Conservation (phyloP, 2,329 filamentous ascomycete species). For the Nectriaceae sp. region DNA sequence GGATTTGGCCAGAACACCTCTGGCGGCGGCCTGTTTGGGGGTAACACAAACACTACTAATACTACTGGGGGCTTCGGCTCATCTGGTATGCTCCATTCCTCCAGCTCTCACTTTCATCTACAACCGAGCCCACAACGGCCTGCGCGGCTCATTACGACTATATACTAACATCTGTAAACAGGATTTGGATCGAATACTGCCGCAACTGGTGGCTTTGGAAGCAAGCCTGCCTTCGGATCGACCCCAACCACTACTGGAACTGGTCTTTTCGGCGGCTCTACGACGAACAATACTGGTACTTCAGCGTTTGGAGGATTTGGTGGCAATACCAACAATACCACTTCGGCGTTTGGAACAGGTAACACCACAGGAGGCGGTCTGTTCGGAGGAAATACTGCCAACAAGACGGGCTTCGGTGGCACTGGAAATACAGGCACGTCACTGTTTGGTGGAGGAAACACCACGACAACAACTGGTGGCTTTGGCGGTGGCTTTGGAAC, state of each 20-base stretch:
- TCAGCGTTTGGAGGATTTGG: conserved; percentile 46
- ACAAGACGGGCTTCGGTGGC: conserved; percentile 54
- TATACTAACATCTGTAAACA: conserved; percentile 28
- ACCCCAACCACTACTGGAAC: conserved; percentile 41
- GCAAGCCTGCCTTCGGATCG: conserved; percentile 56
- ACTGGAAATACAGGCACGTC: conserved; percentile 42
- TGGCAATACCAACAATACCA: conserved; percentile 34
- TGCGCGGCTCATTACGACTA: conserved; percentile 1
- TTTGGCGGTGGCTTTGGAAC: conserved; percentile 46
- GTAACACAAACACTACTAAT: conserved; percentile 25
- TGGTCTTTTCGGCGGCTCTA: conserved; percentile 48
- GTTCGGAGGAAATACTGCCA: conserved; percentile 48
- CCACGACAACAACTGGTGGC: conserved; percentile 30
- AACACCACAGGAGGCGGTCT: conserved; percentile 46
- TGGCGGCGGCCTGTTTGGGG: conserved; percentile 49
- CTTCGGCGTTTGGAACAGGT: conserved; percentile 43
- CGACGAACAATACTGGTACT: conserved; percentile 39
- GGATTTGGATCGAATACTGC: conserved; percentile 41
- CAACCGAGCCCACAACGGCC: conserved; percentile 14
- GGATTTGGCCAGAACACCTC: conserved; percentile 47
- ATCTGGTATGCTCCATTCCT: conserved; percentile 31
- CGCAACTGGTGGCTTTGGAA: conserved; percentile 37
- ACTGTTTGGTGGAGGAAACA: conserved; percentile 48
- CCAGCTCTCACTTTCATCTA: conserved; percentile 19
- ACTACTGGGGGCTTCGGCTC: conserved; percentile 39